Evolutionary conservation across 352 stramenopile genomes (phyloP), one percentile per base, ranked within the genome.

Genomic region (Globisporangium cystogenes): DNA sequence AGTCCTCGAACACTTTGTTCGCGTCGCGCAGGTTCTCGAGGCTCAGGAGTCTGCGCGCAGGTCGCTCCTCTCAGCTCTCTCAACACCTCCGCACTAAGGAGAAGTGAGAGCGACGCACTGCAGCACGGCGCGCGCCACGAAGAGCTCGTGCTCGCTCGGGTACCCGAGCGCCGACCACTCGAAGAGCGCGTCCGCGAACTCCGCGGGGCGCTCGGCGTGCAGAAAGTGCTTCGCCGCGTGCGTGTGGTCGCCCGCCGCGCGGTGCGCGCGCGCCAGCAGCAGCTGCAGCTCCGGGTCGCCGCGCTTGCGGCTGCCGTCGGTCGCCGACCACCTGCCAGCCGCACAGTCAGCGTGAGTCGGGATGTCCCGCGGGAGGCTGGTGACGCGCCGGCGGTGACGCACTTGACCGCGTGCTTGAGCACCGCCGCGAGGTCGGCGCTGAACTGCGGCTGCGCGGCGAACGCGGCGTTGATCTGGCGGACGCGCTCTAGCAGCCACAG

Each of bases 21-120:
- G 86, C 82, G 40, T 95, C 86, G 14, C 83, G 77, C n/a, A 95
- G 55, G 59, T 95, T 95, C 61, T 95, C 80, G 27, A 93, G 55
- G 47, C 77, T 90, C 51, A 90, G 41, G 24, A 95, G 51, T 59
- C 84, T 94, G 10, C 4, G 57, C 7, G 35, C 4, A 44, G 1
- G n/a, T n/a, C n/a, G n/a, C n/a, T n/a, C n/a, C n/a, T n/a, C n/a
- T n/a, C n/a, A n/a, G n/a, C n/a, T n/a, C 27, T 37, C 18, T 33
- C 24, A 24, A 10, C 29, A 44, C 7, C 26, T 29, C 26, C 29
- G 8, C 8, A 12, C 8, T 8, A 35, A 18, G 14, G 2, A 39
- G 14, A 16, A 45, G 21, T 29, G 26, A 29, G 5, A 2, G 26
- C 26, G 14, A 86, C 70, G 40, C 75, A 95, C 86, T 93, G 84